Conservation (phyloP, 139 green algal genomes). For the Gonium pectorale region DNA sequence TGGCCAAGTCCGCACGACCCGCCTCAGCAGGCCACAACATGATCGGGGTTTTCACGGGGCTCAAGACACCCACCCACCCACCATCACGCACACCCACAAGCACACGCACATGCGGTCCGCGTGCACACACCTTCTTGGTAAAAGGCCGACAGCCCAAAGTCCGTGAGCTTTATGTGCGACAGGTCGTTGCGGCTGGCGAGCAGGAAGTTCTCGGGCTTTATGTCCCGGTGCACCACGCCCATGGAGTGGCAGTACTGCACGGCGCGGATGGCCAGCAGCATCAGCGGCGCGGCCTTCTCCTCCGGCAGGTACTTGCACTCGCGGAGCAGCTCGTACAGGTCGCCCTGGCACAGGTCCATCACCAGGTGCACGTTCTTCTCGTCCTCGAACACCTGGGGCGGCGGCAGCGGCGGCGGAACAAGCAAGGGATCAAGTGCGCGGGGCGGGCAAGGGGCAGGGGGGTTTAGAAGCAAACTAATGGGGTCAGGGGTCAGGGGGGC, state of each 20-base stretch:
- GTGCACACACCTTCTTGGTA: conserved; percentile 62
- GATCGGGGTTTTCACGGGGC: too few relatives aligned
- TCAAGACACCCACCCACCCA: too few relatives aligned
- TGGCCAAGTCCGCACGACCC: too few relatives aligned
- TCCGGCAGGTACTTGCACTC: conserved; percentile 48
- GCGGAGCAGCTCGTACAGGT: conserved; percentile 89
- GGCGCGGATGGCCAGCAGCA: conserved; percentile 41
- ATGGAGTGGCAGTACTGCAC: conserved; percentile 54
- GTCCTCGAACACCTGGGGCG: conserved; percentile 91
- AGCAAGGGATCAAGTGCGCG: too few relatives aligned
- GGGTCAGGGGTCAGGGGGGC: too few relatives aligned
- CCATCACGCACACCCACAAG: too few relatives aligned
- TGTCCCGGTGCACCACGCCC: conserved; percentile 69
- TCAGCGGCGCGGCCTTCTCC: conserved; percentile 42
- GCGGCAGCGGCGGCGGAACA: too few relatives aligned
- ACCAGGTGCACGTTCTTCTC: conserved; percentile 82
- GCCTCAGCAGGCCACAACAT: too few relatives aligned
- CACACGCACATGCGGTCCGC: too few relatives aligned
- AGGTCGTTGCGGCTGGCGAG: conserved; percentile 23
- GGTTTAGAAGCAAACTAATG: too few relatives aligned
- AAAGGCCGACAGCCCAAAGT: conserved; percentile 86
- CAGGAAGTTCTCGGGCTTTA: conserved; percentile 81
- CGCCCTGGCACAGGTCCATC: conserved; percentile 92
- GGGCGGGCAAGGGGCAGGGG: too few relatives aligned
- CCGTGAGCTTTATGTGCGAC: conserved; percentile 67